A percentile compares a stretch with the other conserved stretches of the same genome.
Conservation (phyloP, 2,329 filamentous ascomycete species). For the Blumeria hordei region DNA sequence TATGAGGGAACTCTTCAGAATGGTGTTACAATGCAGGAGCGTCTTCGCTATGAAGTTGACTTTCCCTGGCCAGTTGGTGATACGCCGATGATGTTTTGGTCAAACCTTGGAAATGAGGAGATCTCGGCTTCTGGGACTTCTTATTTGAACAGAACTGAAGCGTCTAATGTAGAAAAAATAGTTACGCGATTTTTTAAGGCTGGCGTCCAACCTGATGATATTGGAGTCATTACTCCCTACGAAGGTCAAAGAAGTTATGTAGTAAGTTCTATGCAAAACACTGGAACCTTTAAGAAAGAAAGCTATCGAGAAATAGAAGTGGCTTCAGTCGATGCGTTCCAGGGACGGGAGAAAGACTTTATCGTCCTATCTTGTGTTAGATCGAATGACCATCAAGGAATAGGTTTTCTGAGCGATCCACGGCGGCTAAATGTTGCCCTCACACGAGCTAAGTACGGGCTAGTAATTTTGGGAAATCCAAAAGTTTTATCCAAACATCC, state of each 20-base stretch:
- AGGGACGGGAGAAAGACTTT: conserved; percentile 96
- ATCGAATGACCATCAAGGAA: conserved; percentile 96
- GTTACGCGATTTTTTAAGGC: conserved; percentile 98
- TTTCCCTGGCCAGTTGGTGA: conserved; percentile 93
- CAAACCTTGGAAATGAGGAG: conserved; percentile 89
- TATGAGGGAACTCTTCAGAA: conserved; percentile 96
- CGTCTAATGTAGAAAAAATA: conserved; percentile 93
- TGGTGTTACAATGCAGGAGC: conserved; percentile 72
- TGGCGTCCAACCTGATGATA: conserved; percentile 76
- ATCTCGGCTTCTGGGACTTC: conserved; percentile 95
- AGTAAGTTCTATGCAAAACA: conserved; percentile 97
- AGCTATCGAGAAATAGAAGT: conserved; percentile 97
- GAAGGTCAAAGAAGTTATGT: conserved; percentile 97
- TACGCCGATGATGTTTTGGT: conserved; percentile 99
- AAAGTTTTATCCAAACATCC: conserved; percentile 96
- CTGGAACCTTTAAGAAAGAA: conserved; percentile 93
- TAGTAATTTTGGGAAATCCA: conserved; percentile 91
- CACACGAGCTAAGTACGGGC: conserved; percentile 86
- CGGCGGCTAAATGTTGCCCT: conserved; percentile 92
- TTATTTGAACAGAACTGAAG: conserved; percentile 92
- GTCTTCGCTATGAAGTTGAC: conserved; percentile 78
- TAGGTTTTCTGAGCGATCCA: conserved; percentile 94
- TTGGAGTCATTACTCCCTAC: conserved; percentile 96
- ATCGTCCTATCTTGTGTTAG: conserved; percentile 95
- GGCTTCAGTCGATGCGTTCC: conserved; percentile 93